Conservation (phyloP, 2,329 filamentous ascomycete species). For the Aspergillus felis region DNA sequence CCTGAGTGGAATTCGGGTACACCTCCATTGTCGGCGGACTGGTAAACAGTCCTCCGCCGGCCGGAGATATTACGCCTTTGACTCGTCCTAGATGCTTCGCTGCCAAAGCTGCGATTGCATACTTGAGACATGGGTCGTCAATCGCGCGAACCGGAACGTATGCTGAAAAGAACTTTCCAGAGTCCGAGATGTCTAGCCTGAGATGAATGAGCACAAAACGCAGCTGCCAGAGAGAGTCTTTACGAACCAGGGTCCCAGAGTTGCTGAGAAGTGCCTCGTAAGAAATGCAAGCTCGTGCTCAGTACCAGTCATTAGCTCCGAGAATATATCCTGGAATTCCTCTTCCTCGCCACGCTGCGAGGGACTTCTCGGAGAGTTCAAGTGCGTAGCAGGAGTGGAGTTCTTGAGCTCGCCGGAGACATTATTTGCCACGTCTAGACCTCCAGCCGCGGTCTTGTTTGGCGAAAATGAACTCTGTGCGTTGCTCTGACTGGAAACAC, state of each 20-base stretch:
- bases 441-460: neutral
- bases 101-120: slow-evolving; percentile 35
- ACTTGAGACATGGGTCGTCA: slow-evolving; percentile 31
- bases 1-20: slow-evolving; percentile 43
- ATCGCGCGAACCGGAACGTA: slow-evolving; percentile 37
- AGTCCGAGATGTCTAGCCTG: slow-evolving; percentile 39
- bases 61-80: slow-evolving; percentile 24
- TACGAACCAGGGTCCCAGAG: slow-evolving; percentile 33
- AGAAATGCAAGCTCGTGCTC: slow-evolving; percentile 39
- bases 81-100: slow-evolving; percentile 38
- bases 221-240: neutral
- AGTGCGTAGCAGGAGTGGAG: neutral
- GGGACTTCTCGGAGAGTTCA: slow-evolving; percentile 10
- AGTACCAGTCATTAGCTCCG: slow-evolving; percentile 35
- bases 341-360: slow-evolving; percentile 25
- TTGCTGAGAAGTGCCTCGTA: slow-evolving; percentile 34
- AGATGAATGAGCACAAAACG: slow-evolving; percentile 7
- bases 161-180: slow-evolving; percentile 36
- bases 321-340: slow-evolving; percentile 33
- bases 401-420: slow-evolving; percentile 1
- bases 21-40: slow-evolving; percentile 50
- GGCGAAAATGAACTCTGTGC: slow-evolving; percentile 2
- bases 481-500: slow-evolving; percentile 1
- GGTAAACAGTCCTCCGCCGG: slow-evolving; percentile 22
- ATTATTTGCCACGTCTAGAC: neutral